These are phyloP conservation scores for Calendula officinalis DNA, from an alignment of 129 eudicot species.

Conservation along the genomic window DNA sequence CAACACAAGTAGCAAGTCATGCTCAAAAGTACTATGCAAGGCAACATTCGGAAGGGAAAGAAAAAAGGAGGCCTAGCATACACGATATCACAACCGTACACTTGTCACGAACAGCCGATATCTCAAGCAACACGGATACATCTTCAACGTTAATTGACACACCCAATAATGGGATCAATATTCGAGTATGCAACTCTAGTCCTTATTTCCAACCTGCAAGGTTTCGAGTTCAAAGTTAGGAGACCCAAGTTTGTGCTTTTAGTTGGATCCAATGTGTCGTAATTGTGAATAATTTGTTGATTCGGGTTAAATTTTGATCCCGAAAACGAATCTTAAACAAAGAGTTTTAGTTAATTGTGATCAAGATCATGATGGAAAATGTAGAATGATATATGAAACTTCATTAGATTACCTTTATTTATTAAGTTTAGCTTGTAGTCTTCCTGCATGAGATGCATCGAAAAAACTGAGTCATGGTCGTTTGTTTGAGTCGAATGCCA, in stretches of 20 bases:
- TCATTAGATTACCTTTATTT: not conserved
- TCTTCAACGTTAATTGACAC: constrained; percentile 18
- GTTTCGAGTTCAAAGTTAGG: constrained; percentile 34
- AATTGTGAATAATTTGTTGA: constrained; percentile 12
- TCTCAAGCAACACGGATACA: constrained; percentile 14
- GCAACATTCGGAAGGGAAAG: constrained; percentile 71
- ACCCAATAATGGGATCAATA: constrained; percentile 29
- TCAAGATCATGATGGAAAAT: constrained; percentile 10
- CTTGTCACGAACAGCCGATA: constrained; percentile 31
- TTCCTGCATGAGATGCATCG: constrained; percentile 9
- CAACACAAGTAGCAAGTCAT: constrained; percentile 97
- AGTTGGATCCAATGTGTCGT: constrained; percentile 14
- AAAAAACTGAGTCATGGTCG: constrained; percentile 6
- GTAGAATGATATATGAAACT: constrained; percentile 17
- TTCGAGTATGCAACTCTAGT: constrained; percentile 31
- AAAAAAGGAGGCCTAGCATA: constrained; percentile 82
- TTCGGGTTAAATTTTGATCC: constrained; percentile 3
- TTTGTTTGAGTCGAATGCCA: constrained; percentile 18
- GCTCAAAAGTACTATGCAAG: constrained; percentile 85
- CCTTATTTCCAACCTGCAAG: constrained; percentile 42
- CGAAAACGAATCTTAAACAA: not conserved
- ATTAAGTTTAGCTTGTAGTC: constrained; percentile 3
- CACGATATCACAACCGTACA: constrained; percentile 82
- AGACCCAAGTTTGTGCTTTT: constrained; percentile 1
- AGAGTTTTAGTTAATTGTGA: constrained; percentile 11